Evolutionary conservation across 2,329 filamentous ascomycete species (phyloP).

Genomic region (Talaromyces sp.): DNA sequence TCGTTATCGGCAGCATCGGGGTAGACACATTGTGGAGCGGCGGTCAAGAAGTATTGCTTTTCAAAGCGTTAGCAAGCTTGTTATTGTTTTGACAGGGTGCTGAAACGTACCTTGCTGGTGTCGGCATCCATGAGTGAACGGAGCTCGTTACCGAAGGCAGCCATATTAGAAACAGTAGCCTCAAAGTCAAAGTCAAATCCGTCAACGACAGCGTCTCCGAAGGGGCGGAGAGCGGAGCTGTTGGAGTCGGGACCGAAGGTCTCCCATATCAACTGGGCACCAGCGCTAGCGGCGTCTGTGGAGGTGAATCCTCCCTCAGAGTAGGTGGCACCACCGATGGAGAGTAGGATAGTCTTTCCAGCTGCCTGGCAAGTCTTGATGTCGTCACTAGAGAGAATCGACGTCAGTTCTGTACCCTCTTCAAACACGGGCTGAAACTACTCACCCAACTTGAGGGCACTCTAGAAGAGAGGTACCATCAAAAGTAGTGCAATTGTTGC

Average conservation of each 20-base stretch:
- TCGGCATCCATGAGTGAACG: slow-evolving; percentile 54
- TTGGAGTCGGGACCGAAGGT: slow-evolving; percentile 61
- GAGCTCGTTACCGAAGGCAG: slow-evolving; percentile 57
- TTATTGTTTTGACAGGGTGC: not conserved
- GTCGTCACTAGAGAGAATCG: slow-evolving; percentile 35
- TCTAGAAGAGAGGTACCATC: slow-evolving; percentile 55
- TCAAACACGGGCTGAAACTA: not conserved
- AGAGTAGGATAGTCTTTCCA: slow-evolving; percentile 68
- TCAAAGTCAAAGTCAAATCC: slow-evolving; percentile 78
- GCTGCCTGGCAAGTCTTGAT: slow-evolving; percentile 59
- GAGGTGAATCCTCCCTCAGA: slow-evolving; percentile 63
- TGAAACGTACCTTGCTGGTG: slow-evolving; percentile 37
- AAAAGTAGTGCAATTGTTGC: slow-evolving; percentile 59
- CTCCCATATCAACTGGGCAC: slow-evolving; percentile 63
- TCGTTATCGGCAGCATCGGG: slow-evolving; percentile 59
- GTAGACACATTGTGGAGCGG: slow-evolving; percentile 65
- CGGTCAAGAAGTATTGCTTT: slow-evolving; percentile 56
- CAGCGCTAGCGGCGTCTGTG: slow-evolving; percentile 49
- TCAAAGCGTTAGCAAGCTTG: not conserved
- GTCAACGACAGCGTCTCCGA: slow-evolving; percentile 62
- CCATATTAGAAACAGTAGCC: slow-evolving; percentile 56
- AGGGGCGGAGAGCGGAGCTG: slow-evolving; percentile 57
- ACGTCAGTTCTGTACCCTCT: slow-evolving; percentile 18
- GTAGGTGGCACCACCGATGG: slow-evolving; percentile 68
- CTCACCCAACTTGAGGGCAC: slow-evolving; percentile 64